Base-by-base conservation (phyloP, 108 stramenopile genomes). In the Seminavis robusta region DNA sequence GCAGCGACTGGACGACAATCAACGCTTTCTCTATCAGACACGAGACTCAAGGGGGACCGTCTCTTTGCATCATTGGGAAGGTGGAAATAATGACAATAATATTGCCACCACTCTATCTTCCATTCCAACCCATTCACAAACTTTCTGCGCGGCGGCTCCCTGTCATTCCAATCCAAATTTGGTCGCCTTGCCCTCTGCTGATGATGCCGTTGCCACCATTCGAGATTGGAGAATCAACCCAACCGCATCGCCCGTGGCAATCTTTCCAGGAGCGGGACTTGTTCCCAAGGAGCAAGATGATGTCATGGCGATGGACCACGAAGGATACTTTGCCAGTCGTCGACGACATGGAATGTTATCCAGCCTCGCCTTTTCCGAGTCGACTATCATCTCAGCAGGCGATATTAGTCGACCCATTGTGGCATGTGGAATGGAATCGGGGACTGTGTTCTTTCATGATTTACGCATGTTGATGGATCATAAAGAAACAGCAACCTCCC, bases 381-480 rank as follows among this genome's bases (percentile, higher is more conserved):
- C 48, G 10, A 49, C 47, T 17, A 37, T 61, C 33, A 27, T 48
- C 1, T 41, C 52, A 17, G 32, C 65, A 33, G 29, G 47, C 1
- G 43, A 53, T 17, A 21, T 41, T 1, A 37, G 16, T 13, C 45
- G 65, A 23, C 65, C 53, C 9, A 55, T 81, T 10, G 59, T 92
- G 23, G 86, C 78, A 8, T 87, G 87, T 69, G 91, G 91, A 1
- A 89, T 87, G 91, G 91, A 92, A 47, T 71, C 61, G 74, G 91
- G 91, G 5, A 66, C 75, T 1, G 69, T 80, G 17, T 55, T 84
- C 23, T 84, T 87, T 67, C 74, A 87, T 56, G 86, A 92, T 54
- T 62, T 86, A 27, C 50, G 67, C 23, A 68, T 52, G 37, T 26
- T 40, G 30, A 11, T 17, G 29, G 32, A 29, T 21, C 42, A 10